Evolutionary conservation across 1,284 basidiomycete genomes (phyloP), one percentile per base, ranked within the genome.

Genomic region (Cutaneotrichosporon curvatum): DNA sequence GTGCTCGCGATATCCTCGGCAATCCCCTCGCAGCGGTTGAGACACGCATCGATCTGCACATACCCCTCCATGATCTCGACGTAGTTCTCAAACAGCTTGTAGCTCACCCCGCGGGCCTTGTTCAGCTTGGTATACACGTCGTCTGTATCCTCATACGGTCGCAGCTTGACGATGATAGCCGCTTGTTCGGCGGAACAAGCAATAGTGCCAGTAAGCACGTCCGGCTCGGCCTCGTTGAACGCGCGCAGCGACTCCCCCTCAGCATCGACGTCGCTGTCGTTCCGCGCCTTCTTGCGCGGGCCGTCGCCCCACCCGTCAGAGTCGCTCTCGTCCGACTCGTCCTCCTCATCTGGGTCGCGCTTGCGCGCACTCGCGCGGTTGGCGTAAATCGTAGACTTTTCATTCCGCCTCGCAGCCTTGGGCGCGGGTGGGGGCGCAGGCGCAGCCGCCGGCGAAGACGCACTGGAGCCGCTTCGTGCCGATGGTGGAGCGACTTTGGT

Each of bases 51-150:
- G 45, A 98, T 92, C 47, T 84, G 81, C 16, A 83, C 82, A 64
- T 96, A 98, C 2, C 90, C 90, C 54, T 83, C 78, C 71, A 96
- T 86, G 58, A 97, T 86, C 43, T 83, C 80, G 44, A 81, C 81
- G 65, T 87, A 92, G 56, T 94, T 87, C 60, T 92, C 86, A 65
- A 97, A 90, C 64, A 98, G 78, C 49, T 85, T 82, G 48, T 85
- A 79, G 49, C 88, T 91, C 56, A 98, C 84, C 16, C 92, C 92
- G 61, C 90, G 91, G 72, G 88, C 89, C 68, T 90, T 87, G 43
- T 80, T 80, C 11, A 95, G 78, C 67, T 87, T 91, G 47, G 70
- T 68, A 39, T 35, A 82, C 40, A 96, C 75, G 53, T 94, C 87
- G 31, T 85, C 82, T n/a, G 83, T 78, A 18, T 81, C 79, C 5